These are phyloP conservation scores for Flaveria robusta DNA, from an alignment of 129 eudicot species.

Conservation along the genomic window DNA sequence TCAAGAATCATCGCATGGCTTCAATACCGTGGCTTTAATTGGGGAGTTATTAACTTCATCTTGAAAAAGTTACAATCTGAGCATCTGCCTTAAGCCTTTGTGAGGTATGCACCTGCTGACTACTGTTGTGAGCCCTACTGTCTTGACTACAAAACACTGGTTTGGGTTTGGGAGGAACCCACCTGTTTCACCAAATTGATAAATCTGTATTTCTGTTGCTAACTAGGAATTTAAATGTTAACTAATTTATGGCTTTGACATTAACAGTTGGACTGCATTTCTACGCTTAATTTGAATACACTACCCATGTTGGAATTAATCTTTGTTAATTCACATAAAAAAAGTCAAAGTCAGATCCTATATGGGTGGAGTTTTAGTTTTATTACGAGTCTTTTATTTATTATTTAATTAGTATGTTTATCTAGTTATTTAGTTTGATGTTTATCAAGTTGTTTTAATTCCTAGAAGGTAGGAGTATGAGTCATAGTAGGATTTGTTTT, in stretches of 20 bases:
- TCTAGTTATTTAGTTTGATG: no score
- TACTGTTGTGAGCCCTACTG: conserved; percentile 16
- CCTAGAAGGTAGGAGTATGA: no score
- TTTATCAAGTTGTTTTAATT: no score
- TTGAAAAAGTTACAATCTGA: conserved; percentile 68
- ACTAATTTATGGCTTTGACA: background rate
- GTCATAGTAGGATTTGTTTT: no score
- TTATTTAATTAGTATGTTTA: no score
- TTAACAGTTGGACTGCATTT: background rate
- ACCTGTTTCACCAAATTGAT: background rate
- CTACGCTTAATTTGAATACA: no score
- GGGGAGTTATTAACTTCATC: conserved; percentile 56
- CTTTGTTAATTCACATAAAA: no score
- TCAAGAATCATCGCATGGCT: conserved; percentile 83
- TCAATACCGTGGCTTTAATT: conserved; percentile 83
- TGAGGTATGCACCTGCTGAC: conserved; percentile 5
- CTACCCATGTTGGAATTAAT: no score
- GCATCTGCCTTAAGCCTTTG: conserved; percentile 42
- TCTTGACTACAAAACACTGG: conserved; percentile 18
- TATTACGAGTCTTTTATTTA: no score
- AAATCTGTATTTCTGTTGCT: conserved; percentile 7
- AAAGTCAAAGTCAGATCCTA: no score
- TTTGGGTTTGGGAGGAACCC: conserved; percentile 20
- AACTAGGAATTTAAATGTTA: conserved; percentile 23
- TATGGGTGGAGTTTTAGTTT: no score